Base-by-base conservation (phyloP, 2,329 filamentous ascomycete genomes). In the Reticulascus tulasneorum region DNA sequence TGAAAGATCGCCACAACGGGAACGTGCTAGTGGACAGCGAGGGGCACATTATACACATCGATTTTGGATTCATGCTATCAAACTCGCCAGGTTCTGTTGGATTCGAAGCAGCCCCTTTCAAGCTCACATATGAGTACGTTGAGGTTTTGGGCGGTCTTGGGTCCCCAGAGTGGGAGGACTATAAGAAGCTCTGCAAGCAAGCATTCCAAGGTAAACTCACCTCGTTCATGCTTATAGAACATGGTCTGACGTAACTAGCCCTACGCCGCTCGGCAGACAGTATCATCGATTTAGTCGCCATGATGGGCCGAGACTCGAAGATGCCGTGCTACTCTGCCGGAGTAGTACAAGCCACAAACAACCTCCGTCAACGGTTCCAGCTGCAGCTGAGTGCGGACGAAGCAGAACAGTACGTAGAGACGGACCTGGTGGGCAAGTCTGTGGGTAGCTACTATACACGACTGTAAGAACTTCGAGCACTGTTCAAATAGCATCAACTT, bases 21-120 rank as follows among this genome's bases (percentile, higher is more conserved):
- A 93, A 93, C 53, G 84, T 93, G 11, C 73, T 93, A 41, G 84
- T 93, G 51, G 86, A 91, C 59, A 88, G 85, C 51, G 82, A 87
- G 57, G 86, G 86, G 9, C 86, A 93, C 55, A 89, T 91, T 38
- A 81, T 93, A 42, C 86, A 93, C 55, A 93, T 93, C 43, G 86
- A 93, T 60, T 93, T 93, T 59, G 86, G 86, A 37, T 93, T 93
- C 58, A 91, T 93, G 84, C 69, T 93, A 22, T 90, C 84, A 29
- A 93, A 93, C 59, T 89, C 85, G 2, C 86, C 86, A 0, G 86
- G 86, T 1, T 84, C 81, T 8, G 86, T 93, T 54, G 86, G 85
- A 3, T 93, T 93, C 51, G 86, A 93, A 62, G 86, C 86, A 11
- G 86, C 86, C 5, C 86, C 86, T 1, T 93, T 93, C 63, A 93